Percentiles rank a stretch among this genome's conserved stretches.
Evolutionary conservation across 768 basidiomycete species (phyloP).

Genomic region (Phanerochaete carnosa): DNA sequence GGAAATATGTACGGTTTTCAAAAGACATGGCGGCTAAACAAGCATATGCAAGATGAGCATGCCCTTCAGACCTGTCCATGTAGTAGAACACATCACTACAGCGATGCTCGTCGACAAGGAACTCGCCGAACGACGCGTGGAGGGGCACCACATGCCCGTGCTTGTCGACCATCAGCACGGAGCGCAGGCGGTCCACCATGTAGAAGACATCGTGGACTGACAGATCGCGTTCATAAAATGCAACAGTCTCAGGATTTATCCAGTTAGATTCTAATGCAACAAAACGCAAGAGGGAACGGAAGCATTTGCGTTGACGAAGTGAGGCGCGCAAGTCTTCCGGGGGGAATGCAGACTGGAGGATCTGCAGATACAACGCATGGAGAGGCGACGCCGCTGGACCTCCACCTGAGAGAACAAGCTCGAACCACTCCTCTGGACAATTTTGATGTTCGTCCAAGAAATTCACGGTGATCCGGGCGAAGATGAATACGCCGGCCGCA

Average conservation of each 20-base stretch:
- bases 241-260: too few relatives aligned
- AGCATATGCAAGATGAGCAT: too few relatives aligned
- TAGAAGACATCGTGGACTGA: not conserved
- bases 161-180: not conserved
- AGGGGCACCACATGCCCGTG: not conserved
- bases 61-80: too few relatives aligned
- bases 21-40: too few relatives aligned
- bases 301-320: not conserved
- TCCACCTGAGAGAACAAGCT: not conserved
- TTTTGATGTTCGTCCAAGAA: not conserved
- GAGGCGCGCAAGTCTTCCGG: not conserved
- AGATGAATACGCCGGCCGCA: not conserved
- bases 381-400: not conserved
- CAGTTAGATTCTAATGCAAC: too few relatives aligned
- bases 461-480: not conserved
- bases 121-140: not conserved
- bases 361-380: not conserved
- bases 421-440: not conserved
- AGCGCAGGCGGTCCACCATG: not conserved
- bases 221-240: not conserved
- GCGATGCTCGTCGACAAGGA: not conserved
- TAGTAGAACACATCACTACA: not conserved
- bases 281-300: not conserved
- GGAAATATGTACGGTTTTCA: too few relatives aligned
- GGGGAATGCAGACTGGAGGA: not conserved